Percentiles rank a stretch among this genome's conserved stretches.
Evolutionary conservation across 1,284 basidiomycete species (phyloP).

Genomic region (Trichosporon sp.): DNA sequence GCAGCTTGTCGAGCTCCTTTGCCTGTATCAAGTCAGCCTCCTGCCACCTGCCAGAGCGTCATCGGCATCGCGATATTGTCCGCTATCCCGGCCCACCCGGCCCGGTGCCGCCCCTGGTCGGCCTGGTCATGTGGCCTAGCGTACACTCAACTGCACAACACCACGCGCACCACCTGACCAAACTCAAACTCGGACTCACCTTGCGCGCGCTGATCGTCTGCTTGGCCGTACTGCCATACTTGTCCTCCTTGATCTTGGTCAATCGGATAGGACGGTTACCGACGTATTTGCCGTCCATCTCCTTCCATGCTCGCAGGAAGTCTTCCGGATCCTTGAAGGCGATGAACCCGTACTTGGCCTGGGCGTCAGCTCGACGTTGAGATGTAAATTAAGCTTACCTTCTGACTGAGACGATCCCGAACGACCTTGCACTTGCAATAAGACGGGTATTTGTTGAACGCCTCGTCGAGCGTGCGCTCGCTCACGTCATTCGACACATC

Average conservation of each 20-base stretch:
- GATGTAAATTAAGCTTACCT: slow-evolving; percentile 52
- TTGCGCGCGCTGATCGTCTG: slow-evolving; percentile 57
- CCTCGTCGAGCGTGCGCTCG: slow-evolving; percentile 84
- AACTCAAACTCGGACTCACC: slow-evolving; percentile 39
- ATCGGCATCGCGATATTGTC: too few relatives aligned
- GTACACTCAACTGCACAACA: too few relatives aligned
- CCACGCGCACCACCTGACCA: too few relatives aligned
- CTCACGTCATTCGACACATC: slow-evolving; percentile 98
- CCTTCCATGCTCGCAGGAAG: slow-evolving; percentile 97
- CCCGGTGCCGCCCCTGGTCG: too few relatives aligned
- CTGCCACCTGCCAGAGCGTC: too few relatives aligned
- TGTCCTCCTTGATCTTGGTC: slow-evolving; percentile 77
- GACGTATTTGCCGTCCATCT: slow-evolving; percentile 99
- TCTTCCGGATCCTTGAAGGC: slow-evolving; percentile 98
- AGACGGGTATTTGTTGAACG: slow-evolving; percentile 85
- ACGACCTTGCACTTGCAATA: slow-evolving; percentile 95
- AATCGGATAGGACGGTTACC: slow-evolving; percentile 89
- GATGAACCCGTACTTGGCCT: slow-evolving; percentile 97
- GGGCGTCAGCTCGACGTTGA: slow-evolving; percentile 8
- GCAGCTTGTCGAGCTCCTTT: slow-evolving; percentile 44
- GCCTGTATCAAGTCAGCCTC: slow-evolving; percentile 25
- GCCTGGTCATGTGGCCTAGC: too few relatives aligned
- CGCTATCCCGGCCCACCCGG: too few relatives aligned
- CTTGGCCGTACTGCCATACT: slow-evolving; percentile 79
- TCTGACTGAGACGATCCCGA: slow-evolving; percentile 80